These are phyloP conservation scores for Podila epigama DNA, from an alignment of 192 early-diverging fungal species.

Conservation along the genomic window DNA sequence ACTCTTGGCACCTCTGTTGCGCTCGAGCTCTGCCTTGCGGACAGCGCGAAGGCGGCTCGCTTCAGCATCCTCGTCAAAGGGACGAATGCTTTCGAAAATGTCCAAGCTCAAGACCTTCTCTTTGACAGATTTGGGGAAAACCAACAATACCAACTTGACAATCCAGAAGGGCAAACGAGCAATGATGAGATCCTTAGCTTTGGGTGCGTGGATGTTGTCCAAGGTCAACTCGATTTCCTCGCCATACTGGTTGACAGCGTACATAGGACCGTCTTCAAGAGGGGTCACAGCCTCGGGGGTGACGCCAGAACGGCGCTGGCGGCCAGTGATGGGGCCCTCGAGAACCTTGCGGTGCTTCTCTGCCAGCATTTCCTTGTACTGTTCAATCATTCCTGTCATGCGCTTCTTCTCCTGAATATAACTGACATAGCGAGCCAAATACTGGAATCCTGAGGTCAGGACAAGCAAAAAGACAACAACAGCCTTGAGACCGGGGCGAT, in stretches of 20 bases:
- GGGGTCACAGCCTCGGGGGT: constrained; percentile 42
- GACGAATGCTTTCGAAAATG: constrained; percentile 40
- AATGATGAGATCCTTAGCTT: constrained; percentile 23
- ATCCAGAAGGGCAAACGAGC: constrained; percentile 35
- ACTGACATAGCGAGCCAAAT: constrained; percentile 65
- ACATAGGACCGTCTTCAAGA: constrained; percentile 47
- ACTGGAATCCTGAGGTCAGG: constrained; percentile 69
- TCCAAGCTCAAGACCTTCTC: constrained; percentile 19
- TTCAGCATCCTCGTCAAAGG: constrained; percentile 30
- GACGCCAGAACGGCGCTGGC: constrained; percentile 48
- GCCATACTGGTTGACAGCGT: constrained; percentile 50
- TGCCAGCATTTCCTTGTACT: constrained; percentile 47
- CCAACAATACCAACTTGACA: constrained; percentile 14
- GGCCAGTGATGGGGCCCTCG: constrained; percentile 45
- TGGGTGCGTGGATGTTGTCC: constrained; percentile 43
- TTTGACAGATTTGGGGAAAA: constrained; percentile 14
- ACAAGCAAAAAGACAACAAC: constrained; percentile 63
- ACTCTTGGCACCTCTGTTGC: constrained; percentile 38
- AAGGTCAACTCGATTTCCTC: constrained; percentile 41
- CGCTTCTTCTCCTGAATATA: constrained; percentile 67
- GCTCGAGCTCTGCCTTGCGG: constrained; percentile 36
- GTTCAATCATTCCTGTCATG: constrained; percentile 56
- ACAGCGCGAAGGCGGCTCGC: constrained; percentile 24
- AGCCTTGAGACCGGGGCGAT: constrained; percentile 70
- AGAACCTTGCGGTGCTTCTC: constrained; percentile 48